Base-by-base conservation (phyloP, 2,329 filamentous ascomycete species). In the Penicillium rolfsii region DNA sequence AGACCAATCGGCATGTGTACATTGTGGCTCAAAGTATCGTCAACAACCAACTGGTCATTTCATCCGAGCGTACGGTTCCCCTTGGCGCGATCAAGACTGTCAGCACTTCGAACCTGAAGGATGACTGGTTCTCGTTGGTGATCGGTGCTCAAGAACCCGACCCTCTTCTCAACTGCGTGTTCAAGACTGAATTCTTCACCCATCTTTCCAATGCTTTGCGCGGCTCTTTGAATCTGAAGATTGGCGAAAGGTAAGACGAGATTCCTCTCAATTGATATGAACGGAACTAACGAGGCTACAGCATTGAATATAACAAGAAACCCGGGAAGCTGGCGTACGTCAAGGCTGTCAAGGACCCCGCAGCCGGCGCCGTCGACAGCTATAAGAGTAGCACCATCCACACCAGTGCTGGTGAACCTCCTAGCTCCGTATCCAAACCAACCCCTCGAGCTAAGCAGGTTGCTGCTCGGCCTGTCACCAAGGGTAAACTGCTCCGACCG, bases 101-200 rank as follows among this genome's bases (percentile, higher is more conserved):
- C 67, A 87, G 91, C 70, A 82, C 86, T 5, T 97, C 94, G 2
- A 91, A 85, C 16, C 80, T 91, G 62, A 91, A 91, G 65, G 95
- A 99, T 70, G 95, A 99, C 77, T 99, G 95, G 95, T 97, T 99
- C 77, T 92, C 94, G 1, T 82, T 99, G 38, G 91, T 93, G 3
- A 85, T 96, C 48, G 92, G 93, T 35, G 89, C 89, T 8, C 92
- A 96, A 73, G 94, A 98, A 74, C 84, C 95, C 0, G 95, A 99
- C 76, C 93, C 95, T n/a, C 83, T 99, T 24, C 78, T 99, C 71
- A 96, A 89, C 79, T 99, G 95, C 73, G 81, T 97, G 22, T 88
- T 99, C 77, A 99, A 99, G 82, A 99, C 95, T 0, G 95, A 99
- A 73, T 89, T 99, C 77, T 96, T 98, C 73, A 96, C 94, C 0